These are phyloP conservation scores for Daucus carota DNA, from an alignment of 129 eudicot genomes.

Conservation along the genomic window DH1_v3.0 NC_030381.2:37952501-37953000, in stretches of 20 bases:
- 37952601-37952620: not conserved
- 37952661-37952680: slow-evolving; percentile 9
- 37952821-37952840: not conserved
- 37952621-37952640: not conserved
- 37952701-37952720: not conserved
- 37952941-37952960: slow-evolving; percentile 23
- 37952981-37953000: slow-evolving; percentile 19
- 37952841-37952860: not conserved
- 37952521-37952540: not conserved
- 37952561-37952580: not conserved
- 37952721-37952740: slow-evolving; percentile 6
- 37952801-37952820: not conserved
- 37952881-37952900: not conserved
- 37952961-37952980: slow-evolving; percentile 29
- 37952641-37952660: not conserved
- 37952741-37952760: slow-evolving; percentile 12
- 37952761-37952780: not conserved
- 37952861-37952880: not conserved
- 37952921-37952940: slow-evolving; percentile 25
- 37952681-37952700: slow-evolving; percentile 7
- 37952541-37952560: not conserved
- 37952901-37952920: not conserved
- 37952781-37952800: not conserved
- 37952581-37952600: not conserved
- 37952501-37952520: not conserved